Conservation (phyloP, 2,329 filamentous ascomycete species). For the Metarhizium sp. region DNA sequence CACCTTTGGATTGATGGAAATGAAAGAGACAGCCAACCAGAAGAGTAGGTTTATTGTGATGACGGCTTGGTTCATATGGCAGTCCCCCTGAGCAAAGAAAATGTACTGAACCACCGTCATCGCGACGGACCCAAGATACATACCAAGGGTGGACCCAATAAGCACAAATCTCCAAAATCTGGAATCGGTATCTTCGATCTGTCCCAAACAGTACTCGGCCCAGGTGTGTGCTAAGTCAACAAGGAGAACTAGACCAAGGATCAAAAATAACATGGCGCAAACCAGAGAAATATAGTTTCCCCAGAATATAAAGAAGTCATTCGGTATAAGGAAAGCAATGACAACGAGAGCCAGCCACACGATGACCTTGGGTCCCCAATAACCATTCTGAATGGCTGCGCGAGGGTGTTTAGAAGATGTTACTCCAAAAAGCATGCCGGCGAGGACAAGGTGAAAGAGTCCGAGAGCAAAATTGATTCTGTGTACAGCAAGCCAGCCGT, state of each 20-base stretch:
- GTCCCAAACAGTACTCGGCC: constrained; percentile 90
- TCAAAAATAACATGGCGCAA: constrained; percentile 84
- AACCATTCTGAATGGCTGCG: constrained; percentile 91
- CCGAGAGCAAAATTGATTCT: constrained; percentile 97
- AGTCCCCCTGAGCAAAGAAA: constrained; percentile 77
- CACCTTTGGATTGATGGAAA: constrained; percentile 83
- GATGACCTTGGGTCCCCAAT: constrained; percentile 94
- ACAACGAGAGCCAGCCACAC: constrained; percentile 82
- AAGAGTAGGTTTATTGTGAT: constrained; percentile 90
- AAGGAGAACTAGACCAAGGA: constrained; percentile 83
- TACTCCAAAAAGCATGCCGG: constrained; percentile 77
- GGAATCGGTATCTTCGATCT: constrained; percentile 87
- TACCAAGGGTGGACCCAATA: constrained; percentile 84
- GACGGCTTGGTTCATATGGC: constrained; percentile 92
- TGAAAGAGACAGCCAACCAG: constrained; percentile 67
- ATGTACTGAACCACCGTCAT: constrained; percentile 98
- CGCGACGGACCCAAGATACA: constrained; percentile 83
- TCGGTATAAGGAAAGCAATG: constrained; percentile 89
- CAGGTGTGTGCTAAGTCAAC: constrained; percentile 94
- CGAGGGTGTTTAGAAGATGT: constrained; percentile 78
- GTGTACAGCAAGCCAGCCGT: constrained; percentile 93
- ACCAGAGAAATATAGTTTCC: constrained; percentile 87
- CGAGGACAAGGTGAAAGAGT: constrained; percentile 83
- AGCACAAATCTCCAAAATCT: constrained; percentile 75
- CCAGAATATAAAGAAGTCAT: constrained; percentile 90